Conservation (phyloP, 2,329 filamentous ascomycete species). For the Botrytis fragariae region DNA sequence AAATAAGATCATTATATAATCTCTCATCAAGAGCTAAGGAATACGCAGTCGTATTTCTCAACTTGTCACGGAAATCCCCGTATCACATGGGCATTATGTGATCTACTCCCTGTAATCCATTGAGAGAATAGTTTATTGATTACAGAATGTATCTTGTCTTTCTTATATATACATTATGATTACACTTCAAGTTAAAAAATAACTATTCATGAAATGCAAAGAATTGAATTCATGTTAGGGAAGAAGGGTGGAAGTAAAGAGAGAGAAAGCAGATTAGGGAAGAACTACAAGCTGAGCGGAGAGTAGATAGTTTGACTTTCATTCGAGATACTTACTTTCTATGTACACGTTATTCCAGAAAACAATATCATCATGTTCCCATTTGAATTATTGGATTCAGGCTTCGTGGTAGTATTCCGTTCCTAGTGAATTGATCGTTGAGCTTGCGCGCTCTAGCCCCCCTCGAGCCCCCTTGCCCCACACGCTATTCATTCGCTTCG, state of each 20-base stretch:
- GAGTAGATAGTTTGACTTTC: background rate
- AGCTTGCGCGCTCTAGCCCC: background rate
- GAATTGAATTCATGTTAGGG: background rate
- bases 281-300: background rate
- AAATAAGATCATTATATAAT: too few species aligned
- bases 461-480: background rate
- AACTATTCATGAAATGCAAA: too few species aligned
- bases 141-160: too few species aligned
- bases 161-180: too few species aligned
- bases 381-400: accelerated
- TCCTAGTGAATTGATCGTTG: background rate
- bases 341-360: background rate
- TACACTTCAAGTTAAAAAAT: too few species aligned
- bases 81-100: too few species aligned
- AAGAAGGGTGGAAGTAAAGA: background rate
- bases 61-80: too few species aligned
- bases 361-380: background rate
- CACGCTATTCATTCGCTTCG: background rate
- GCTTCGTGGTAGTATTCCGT: background rate
- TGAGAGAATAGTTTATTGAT: too few species aligned
- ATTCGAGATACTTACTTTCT: background rate
- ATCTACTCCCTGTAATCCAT: too few species aligned
- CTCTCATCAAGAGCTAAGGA: too few species aligned
- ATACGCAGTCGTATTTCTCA: too few species aligned
- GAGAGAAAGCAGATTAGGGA: background rate